phyloP scores from a whole-genome alignment of 331 rosid genomes.

The Dryas integrifolia region DNA sequence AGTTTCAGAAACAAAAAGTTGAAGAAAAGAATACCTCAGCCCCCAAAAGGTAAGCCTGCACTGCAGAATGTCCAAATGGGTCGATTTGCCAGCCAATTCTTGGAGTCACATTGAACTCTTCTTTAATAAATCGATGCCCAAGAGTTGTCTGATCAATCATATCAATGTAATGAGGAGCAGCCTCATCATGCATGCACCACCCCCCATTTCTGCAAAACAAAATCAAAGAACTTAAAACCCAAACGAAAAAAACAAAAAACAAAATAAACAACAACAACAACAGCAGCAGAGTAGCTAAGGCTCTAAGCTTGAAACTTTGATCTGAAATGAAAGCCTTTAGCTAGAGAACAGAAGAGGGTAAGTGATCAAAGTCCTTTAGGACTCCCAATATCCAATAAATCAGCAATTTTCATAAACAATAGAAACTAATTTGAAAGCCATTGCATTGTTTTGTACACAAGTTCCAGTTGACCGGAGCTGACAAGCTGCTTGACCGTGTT shows the following conservation, averaged over 20 bases:
- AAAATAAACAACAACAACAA: neutral
- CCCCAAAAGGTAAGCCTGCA: slow-evolving; percentile 74
- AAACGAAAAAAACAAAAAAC: neutral
- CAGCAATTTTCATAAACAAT: neutral
- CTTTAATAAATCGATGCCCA: slow-evolving; percentile 66
- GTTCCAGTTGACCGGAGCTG: slow-evolving; percentile 69
- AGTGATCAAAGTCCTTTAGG: too few relatives aligned
- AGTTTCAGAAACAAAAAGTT: neutral
- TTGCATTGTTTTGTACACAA: slow-evolving; percentile 46
- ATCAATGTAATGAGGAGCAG: slow-evolving; percentile 68
- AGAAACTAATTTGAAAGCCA: neutral
- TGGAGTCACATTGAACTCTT: slow-evolving; percentile 55
- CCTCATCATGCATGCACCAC: slow-evolving; percentile 82
- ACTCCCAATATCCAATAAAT: too few relatives aligned
- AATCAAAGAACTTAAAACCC: neutral
- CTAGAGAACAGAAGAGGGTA: too few relatives aligned
- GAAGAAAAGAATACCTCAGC: slow-evolving; percentile 49
- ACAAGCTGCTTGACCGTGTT: slow-evolving; percentile 51
- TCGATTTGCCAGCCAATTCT: slow-evolving; percentile 88
- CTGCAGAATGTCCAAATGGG: slow-evolving; percentile 83
- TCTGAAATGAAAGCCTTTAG: neutral
- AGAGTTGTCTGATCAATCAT: slow-evolving; percentile 87
- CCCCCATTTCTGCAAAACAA: slow-evolving; percentile 67
- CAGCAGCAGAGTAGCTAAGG: neutral
- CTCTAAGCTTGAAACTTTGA: neutral